These are phyloP conservation scores for Syzygium syzygioides DNA, from an alignment of 441 rosid genomes.

Conservation along the genomic window DNA sequence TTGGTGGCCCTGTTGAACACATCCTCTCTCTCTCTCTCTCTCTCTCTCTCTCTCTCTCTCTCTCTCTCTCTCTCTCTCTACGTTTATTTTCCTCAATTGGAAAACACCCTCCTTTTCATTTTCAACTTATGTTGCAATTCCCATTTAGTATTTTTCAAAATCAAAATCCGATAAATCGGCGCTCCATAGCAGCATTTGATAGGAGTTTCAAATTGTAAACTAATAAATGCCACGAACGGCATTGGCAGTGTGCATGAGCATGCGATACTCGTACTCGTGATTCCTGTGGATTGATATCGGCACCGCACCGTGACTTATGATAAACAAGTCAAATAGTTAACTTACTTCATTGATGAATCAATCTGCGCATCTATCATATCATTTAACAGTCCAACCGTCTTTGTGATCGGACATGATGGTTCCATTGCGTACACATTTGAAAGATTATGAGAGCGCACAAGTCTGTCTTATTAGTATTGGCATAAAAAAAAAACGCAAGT, in stretches of 20 bases:
- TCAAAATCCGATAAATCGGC: background rate
- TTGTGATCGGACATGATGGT: background rate
- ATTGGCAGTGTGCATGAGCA: background rate
- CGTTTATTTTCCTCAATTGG: background rate
- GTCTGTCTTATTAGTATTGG: background rate
- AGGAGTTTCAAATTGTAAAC: too few species aligned
- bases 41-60: background rate
- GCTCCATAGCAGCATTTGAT: too few species aligned
- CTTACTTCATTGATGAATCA: too few species aligned
- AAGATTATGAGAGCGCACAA: rapidly evolving
- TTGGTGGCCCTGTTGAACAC: background rate
- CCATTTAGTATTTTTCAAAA: too few species aligned
- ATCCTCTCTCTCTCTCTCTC: background rate
- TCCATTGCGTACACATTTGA: background rate
- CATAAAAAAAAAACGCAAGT: background rate
- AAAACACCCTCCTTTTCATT: background rate
- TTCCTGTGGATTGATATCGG: too few species aligned
- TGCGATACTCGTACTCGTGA: too few species aligned
- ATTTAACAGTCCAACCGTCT: too few species aligned
- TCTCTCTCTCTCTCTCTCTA: background rate
- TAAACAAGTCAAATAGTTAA: too few species aligned
- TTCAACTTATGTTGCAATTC: background rate
- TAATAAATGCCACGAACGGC: background rate
- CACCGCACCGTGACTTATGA: too few species aligned
- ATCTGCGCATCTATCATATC: too few species aligned